phyloP scores from a whole-genome alignment of 2,329 filamentous ascomycete genomes.

The Clonostachys chloroleuca region DNA sequence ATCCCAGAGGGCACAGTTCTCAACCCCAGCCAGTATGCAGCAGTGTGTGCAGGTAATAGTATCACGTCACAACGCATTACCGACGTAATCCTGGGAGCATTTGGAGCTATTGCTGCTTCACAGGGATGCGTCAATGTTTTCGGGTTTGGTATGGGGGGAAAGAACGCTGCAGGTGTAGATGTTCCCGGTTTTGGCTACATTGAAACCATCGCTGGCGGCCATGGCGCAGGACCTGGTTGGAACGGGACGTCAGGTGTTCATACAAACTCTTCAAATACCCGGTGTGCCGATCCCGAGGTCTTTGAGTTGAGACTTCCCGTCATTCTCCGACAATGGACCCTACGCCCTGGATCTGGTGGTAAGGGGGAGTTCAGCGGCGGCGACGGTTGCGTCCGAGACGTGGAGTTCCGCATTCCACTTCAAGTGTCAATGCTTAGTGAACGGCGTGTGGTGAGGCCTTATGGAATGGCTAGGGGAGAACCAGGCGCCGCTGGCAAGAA shows the following conservation, averaged over 20 bases:
- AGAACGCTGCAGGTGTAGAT: conserved; percentile 25
- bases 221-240: conserved; percentile 61
- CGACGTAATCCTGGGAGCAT: conserved; percentile 22
- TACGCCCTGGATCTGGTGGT: conserved; percentile 61
- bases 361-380: conserved; percentile 64
- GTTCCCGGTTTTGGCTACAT: conserved; percentile 39
- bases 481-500: conserved; percentile 79
- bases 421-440: conserved; percentile 76
- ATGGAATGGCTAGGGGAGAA: conserved; percentile 71
- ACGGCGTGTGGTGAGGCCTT: conserved; percentile 65
- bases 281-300: conserved; percentile 56
- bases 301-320: conserved; percentile 62
- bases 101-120: conserved; percentile 13
- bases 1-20: conserved; percentile 22
- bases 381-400: conserved; percentile 71
- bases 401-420: conserved; percentile 74
- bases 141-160: conserved; percentile 69
- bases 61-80: conserved; percentile 24
- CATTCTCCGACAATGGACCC: conserved; percentile 63
- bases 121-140: conserved; percentile 60
- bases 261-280: conserved; percentile 69
- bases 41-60: conserved; percentile 61
- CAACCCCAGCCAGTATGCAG: conserved; percentile 21
- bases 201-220: conserved; percentile 63
- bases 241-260: conserved; percentile 37